phyloP scores from a whole-genome alignment of 345 rosid genomes.

The Anacardium occidentale region DNA sequence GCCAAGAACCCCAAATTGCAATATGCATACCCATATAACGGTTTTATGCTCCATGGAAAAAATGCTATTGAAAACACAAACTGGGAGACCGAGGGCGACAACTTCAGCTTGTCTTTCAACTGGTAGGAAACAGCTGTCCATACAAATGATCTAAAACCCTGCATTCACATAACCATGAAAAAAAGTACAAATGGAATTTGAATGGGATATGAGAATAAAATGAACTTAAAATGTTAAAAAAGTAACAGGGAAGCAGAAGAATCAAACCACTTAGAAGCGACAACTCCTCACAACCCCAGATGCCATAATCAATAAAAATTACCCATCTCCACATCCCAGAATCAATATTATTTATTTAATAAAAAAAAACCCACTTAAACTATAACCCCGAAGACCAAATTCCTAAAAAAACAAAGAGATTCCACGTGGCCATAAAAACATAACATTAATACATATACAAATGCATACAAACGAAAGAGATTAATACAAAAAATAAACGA shows the following conservation, averaged over 20 bases:
- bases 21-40: constrained; percentile 79
- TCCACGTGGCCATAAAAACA: not conserved
- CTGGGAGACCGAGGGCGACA: constrained; percentile 97
- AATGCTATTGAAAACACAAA: constrained; percentile 76
- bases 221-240: not conserved
- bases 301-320: not conserved
- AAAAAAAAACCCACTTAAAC: not conserved
- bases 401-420: not conserved
- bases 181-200: not conserved
- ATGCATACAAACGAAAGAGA: no score
- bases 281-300: not conserved
- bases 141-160: constrained; percentile 98
- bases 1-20: constrained; percentile 4
- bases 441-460: not conserved
- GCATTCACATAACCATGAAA: constrained; percentile 18
- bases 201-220: not conserved
- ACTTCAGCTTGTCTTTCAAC: constrained; percentile 77
- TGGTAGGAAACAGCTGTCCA: constrained; percentile 99
- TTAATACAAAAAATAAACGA: no score
- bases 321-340: not conserved
- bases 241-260: not conserved
- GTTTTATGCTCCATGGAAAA: constrained; percentile 97
- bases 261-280: not conserved
- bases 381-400: not conserved
- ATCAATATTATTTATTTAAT: not conserved